phyloP scores from a whole-genome alignment of 169 alveolate species.

The Perkinsus marinus region DNA sequence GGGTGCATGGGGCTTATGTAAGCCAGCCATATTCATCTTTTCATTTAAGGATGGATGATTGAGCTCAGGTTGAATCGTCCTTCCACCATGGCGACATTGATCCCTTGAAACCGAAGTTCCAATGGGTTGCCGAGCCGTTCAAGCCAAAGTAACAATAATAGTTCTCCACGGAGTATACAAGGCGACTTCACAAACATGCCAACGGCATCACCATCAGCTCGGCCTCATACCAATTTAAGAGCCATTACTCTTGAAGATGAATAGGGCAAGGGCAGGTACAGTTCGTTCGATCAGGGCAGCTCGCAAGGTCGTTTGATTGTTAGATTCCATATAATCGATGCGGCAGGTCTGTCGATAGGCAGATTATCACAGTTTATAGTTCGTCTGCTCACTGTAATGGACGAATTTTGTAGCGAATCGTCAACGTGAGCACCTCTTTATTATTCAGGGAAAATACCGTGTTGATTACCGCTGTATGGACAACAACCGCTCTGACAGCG shows the following conservation, averaged over 20 bases:
- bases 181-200: constrained; percentile 53
- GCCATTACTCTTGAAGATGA: constrained; percentile 55
- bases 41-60: neutral
- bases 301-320: neutral
- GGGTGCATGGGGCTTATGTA: neutral
- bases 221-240: constrained; percentile 47
- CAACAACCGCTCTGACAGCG: constrained; percentile 36
- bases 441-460: constrained; percentile 23
- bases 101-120: neutral
- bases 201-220: constrained; percentile 47
- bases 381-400: neutral
- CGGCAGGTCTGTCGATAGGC: neutral
- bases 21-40: neutral
- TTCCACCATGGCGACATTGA: neutral
- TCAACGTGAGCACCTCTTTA: neutral
- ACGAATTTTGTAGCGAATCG: too few relatives aligned
- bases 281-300: neutral
- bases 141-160: neutral
- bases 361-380: neutral
- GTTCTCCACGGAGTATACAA: too few relatives aligned
- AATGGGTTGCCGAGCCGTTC: neutral
- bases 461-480: neutral
- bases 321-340: neutral
- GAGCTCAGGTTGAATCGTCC: neutral
- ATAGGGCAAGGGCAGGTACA: neutral